phyloP scores from a whole-genome alignment of 2,329 filamentous ascomycete genomes.

The Curvularia spicifera region DNA sequence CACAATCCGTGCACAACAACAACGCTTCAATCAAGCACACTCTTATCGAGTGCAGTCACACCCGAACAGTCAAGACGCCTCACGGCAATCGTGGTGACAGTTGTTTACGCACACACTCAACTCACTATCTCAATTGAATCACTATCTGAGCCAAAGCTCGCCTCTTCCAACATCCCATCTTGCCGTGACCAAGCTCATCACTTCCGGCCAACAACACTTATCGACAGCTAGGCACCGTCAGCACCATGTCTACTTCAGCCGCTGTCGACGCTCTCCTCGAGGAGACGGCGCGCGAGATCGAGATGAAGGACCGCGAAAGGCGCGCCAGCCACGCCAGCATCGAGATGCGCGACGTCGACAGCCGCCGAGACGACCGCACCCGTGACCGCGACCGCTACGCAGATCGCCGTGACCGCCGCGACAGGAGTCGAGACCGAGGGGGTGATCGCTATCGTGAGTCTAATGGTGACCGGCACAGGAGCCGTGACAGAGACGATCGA shows the following conservation, averaged over 20 bases:
- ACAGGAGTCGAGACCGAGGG: conserved; percentile 36
- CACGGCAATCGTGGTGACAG: conserved; percentile 22
- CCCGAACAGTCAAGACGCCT: conserved; percentile 22
- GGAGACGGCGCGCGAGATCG: conserved; percentile 49
- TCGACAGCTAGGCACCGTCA: conserved; percentile 31
- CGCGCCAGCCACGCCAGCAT: conserved; percentile 25
- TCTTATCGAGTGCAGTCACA: conserved; percentile 20
- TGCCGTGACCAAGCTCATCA: conserved; percentile 34
- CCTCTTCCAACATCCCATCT: conserved; percentile 25
- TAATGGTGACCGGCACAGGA: conserved; percentile 40
- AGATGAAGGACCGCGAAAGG: conserved; percentile 25
- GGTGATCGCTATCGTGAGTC: conserved; percentile 40
- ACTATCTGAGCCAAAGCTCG: conserved; percentile 31
- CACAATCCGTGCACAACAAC: conserved; percentile 21
- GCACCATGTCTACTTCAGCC: conserved; percentile 53
- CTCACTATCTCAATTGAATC: conserved; percentile 31
- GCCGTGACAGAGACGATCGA: conserved; percentile 42
- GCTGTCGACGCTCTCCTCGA: conserved; percentile 93
- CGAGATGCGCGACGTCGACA: conserved; percentile 40
- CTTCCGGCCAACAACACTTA: conserved; percentile 31
- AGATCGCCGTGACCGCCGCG: conserved; percentile 35
- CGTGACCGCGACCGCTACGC: conserved; percentile 41
- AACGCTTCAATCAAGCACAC: conserved; percentile 23
- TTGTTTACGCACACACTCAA: conserved; percentile 22
- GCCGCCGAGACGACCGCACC: conserved; percentile 42